Evolutionary conservation across 441 rosid genomes (phyloP), one percentile per base, ranked within the genome.

Genomic region (Erodium texanum): DNA sequence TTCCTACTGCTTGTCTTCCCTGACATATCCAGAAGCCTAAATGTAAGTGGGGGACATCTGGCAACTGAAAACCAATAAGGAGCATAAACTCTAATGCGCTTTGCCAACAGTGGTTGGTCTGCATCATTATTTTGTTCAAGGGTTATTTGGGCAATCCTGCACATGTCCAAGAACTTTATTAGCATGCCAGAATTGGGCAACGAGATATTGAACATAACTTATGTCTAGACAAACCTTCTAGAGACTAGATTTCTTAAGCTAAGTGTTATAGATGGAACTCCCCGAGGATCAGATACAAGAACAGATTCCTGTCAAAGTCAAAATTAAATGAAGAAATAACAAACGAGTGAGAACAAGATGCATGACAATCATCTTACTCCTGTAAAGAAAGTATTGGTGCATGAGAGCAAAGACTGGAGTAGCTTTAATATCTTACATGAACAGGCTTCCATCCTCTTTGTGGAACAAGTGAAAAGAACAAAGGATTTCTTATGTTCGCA

Each of bases 381-480:
- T 7, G 20, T n/a, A 65, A 62, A 32, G 62, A 50, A 64, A 27
- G 27, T 34, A 27, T 61, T 7, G 15, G 7, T 18, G 62, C 67
- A 74, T 58, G 68, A 66, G 62, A 71, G 67, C 61, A 62, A 67
- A 45, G 50, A 65, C 11, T 64, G 15, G 72, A 67, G 68, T 73
- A 59, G 65, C 15, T 41, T 41, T 12, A 52, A 52, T 22, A 80
- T 77, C 82, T 82, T 78, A 92, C 99, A 71, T 82, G 83, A 77
- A 85, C 70, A 62, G 98, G 97, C 41, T 85, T 79, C 99, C 99
- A 95, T 74, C 95, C 96, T 73, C 86, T 81, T 74, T 86, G 98
- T 27, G 98, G 99, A 74, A 89, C 84, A 69, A 95, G 79, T 52
- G 97, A 83, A 62, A 95, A 80, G 81, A 81, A 90, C 69, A 95